phyloP scores from a whole-genome alignment of 2,329 filamentous ascomycete genomes.

The Hirsutella thompsonii region DNA sequence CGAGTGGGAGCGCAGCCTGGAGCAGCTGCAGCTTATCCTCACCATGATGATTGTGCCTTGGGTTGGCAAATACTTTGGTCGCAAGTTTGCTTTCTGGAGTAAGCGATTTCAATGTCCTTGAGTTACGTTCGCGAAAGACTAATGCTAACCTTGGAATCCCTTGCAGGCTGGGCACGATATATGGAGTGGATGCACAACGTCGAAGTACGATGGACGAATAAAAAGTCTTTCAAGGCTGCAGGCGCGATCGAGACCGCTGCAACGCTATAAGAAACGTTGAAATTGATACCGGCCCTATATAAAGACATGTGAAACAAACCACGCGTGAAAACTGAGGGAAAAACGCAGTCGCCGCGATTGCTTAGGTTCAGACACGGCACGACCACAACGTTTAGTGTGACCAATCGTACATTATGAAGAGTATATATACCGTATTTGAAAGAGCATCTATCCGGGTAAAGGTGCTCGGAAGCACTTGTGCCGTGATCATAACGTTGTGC shows the following conservation, averaged over 20 bases:
- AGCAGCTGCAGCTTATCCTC: constrained; percentile 84
- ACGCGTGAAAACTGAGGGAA: not conserved
- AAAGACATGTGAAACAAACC: not conserved
- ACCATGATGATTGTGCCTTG: constrained; percentile 94
- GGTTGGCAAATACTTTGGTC: constrained; percentile 84
- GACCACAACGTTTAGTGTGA: too few relatives aligned
- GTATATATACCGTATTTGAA: too few relatives aligned
- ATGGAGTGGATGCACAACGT: constrained; percentile 90
- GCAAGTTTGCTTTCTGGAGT: constrained; percentile 97
- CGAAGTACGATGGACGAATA: constrained; percentile 54
- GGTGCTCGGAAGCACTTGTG: too few relatives aligned
- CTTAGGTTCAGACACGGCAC: too few relatives aligned
- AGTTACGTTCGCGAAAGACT: not conserved
- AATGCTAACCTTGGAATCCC: not conserved
- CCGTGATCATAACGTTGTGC: too few relatives aligned
- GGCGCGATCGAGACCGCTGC: constrained; percentile 50
- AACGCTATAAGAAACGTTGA: constrained; percentile 26
- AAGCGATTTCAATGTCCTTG: constrained; percentile 20
- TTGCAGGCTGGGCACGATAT: constrained; percentile 73
- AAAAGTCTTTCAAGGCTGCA: constrained; percentile 47
- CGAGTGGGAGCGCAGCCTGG: constrained; percentile 89
- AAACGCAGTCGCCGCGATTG: too few relatives aligned
- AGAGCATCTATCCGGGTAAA: too few relatives aligned
- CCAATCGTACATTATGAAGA: too few relatives aligned
- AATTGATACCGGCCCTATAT: not conserved